phyloP scores from a whole-genome alignment of 176 grass and related monocot genomes.

The Saccharum spontaneum region DNA sequence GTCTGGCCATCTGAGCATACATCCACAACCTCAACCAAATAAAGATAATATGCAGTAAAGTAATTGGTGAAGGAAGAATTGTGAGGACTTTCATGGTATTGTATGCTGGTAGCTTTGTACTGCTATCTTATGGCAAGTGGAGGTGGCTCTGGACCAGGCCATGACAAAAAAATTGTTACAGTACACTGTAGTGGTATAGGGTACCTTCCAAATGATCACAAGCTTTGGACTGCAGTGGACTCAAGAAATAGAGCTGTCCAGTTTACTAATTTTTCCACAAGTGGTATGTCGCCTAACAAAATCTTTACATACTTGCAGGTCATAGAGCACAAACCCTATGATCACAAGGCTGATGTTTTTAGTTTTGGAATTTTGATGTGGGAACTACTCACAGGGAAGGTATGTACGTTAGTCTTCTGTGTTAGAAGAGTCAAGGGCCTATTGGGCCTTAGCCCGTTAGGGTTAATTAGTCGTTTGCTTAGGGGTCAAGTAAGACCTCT shows the following conservation, averaged over 20 bases:
- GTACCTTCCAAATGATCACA: slow-evolving; percentile 4
- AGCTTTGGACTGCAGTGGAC: background rate
- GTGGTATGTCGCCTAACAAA: slow-evolving; percentile 9
- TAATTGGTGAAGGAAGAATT: background rate
- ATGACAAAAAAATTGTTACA: background rate
- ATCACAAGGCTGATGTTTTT: slow-evolving; percentile 99
- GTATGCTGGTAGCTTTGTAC: background rate
- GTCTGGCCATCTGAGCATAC: background rate
- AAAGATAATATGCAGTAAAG: background rate
- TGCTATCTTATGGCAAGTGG: background rate
- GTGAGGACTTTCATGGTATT: background rate
- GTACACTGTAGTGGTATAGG: background rate
- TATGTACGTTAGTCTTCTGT: slow-evolving; percentile 24
- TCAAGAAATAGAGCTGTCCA: slow-evolving; percentile 2
- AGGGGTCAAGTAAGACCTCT: too few species aligned
- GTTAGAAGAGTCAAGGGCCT: too few species aligned
- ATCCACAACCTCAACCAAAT: background rate
- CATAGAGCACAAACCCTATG: slow-evolving; percentile 99
- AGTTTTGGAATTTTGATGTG: slow-evolving; percentile 98
- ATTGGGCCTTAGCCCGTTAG: too few species aligned
- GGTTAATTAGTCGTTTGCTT: too few species aligned
- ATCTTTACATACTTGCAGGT: slow-evolving; percentile 49
- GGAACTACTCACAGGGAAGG: slow-evolving; percentile 99
- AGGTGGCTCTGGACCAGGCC: background rate
- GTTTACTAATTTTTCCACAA: background rate